phyloP scores from a whole-genome alignment of 441 rosid genomes.

The Eutrema salsugineum region DNA sequence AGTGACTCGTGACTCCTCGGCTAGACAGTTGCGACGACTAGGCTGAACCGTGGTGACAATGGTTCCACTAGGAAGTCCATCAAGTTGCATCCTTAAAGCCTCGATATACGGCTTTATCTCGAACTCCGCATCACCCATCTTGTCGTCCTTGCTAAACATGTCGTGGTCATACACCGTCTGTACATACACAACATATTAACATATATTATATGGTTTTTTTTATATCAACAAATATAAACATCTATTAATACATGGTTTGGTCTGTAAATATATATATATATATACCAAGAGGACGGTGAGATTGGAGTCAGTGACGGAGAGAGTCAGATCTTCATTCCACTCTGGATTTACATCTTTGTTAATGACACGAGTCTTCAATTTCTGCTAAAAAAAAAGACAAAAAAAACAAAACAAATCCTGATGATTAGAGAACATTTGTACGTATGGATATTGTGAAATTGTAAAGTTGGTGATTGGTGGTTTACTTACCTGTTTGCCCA shows the following conservation, averaged over 20 bases:
- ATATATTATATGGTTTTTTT: not conserved
- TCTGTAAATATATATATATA: conserved; percentile 33
- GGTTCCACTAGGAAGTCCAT: conserved; percentile 52
- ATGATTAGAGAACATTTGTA: not conserved
- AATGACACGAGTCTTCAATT: conserved; percentile 78
- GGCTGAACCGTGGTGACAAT: conserved; percentile 49
- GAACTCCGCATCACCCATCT: conserved; percentile 95
- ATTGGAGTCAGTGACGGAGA: conserved; percentile 61
- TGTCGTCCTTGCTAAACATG: conserved; percentile 77
- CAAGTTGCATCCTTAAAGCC: conserved; percentile 52
- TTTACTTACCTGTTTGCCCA: conserved; percentile 65
- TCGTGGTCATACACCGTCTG: conserved; percentile 82
- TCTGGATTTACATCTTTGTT: conserved; percentile 78
- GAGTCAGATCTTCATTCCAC: conserved; percentile 93
- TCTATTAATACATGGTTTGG: not conserved
- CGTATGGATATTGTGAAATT: not conserved
- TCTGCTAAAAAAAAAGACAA: conserved; percentile 54
- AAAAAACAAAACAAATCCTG: not conserved
- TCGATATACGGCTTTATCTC: conserved; percentile 53
- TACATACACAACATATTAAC: not conserved
- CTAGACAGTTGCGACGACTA: conserved; percentile 50
- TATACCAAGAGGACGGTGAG: conserved; percentile 50
- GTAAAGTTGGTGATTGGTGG: not conserved
- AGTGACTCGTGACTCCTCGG: conserved; percentile 52
- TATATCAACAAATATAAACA: not conserved